These are phyloP conservation scores for Astragalus glycyphyllos DNA, from an alignment of 306 rosid species.

Conservation along the genomic window DNA sequence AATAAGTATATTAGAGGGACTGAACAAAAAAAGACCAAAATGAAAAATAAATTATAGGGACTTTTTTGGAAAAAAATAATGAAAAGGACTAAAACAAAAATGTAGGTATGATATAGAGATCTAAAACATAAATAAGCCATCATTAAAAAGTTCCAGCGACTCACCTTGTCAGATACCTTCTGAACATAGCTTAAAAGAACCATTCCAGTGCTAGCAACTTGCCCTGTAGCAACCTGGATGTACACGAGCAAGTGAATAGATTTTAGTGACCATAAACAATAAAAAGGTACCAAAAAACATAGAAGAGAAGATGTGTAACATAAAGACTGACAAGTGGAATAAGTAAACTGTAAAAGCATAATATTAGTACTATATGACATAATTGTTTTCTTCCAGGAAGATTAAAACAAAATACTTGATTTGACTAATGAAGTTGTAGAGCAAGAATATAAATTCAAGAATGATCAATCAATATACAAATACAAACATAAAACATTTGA, in stretches of 20 bases:
- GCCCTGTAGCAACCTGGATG: slow-evolving; percentile 92
- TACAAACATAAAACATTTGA: not conserved
- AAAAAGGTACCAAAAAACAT: not conserved
- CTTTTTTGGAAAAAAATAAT: too few species aligned
- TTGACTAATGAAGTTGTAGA: slow-evolving; percentile 9
- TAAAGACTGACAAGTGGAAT: slow-evolving; percentile 1
- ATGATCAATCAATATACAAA: not conserved
- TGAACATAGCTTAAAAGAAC: slow-evolving; percentile 95
- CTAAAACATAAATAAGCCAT: not conserved
- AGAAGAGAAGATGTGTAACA: not conserved
- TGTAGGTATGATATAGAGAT: too few species aligned
- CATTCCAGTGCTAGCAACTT: slow-evolving; percentile 96
- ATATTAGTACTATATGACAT: not conserved
- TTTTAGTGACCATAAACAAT: not conserved
- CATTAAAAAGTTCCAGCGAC: slow-evolving; percentile 24
- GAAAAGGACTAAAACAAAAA: too few species aligned
- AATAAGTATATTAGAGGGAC: too few species aligned
- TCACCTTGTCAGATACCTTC: slow-evolving; percentile 94
- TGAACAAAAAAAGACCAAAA: too few species aligned
- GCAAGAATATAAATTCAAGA: not conserved
- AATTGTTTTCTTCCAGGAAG: slow-evolving; percentile 17
- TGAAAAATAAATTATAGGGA: too few species aligned
- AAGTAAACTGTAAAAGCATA: slow-evolving; percentile 19
- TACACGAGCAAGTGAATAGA: slow-evolving; percentile 25
- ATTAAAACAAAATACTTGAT: slow-evolving; percentile 26